These are phyloP conservation scores for Coemansia sp. DNA, from an alignment of 192 early-diverging fungal species.

Conservation along the genomic window DNA sequence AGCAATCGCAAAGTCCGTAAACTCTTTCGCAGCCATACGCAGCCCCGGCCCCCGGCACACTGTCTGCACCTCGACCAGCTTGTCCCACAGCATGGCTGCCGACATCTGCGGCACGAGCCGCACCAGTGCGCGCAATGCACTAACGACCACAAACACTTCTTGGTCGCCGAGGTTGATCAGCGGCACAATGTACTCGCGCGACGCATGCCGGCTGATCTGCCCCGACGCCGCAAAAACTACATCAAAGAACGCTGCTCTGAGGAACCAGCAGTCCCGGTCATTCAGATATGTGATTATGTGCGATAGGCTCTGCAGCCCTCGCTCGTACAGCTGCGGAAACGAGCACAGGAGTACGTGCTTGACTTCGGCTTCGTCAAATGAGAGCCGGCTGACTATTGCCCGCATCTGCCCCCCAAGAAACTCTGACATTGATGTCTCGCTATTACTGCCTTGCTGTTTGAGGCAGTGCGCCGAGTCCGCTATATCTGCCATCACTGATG, in stretches of 20 bases:
- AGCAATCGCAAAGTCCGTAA: constrained; percentile 33
- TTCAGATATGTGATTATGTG: constrained; percentile 98
- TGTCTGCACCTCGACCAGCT: constrained; percentile 44
- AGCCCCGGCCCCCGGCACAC: constrained; percentile 17
- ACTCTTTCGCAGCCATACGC: constrained; percentile 24
- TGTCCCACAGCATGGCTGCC: constrained; percentile 51
- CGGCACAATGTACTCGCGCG: constrained; percentile 93
- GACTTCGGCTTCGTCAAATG: constrained; percentile 81
- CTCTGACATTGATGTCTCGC: neutral
- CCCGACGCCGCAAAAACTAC: constrained; percentile 87
- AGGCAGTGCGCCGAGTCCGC: constrained; percentile 70
- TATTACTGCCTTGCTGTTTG: neutral
- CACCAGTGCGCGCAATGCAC: constrained; percentile 80
- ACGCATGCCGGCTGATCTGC: constrained; percentile 80
- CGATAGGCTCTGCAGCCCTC: constrained; percentile 59
- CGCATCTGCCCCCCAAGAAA: constrained; percentile 71
- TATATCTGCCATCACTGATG: constrained; percentile 74
- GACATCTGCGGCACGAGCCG: constrained; percentile 62
- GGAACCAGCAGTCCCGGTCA: constrained; percentile 87
- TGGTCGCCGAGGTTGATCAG: constrained; percentile 88
- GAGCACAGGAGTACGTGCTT: constrained; percentile 78
- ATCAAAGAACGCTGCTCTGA: constrained; percentile 94
- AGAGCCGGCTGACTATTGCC: constrained; percentile 69
- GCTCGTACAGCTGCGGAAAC: constrained; percentile 50
- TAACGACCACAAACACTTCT: constrained; percentile 91